These are phyloP conservation scores for Microthyrium microscopicum DNA, from an alignment of 2,329 filamentous ascomycete species.

Conservation along the genomic window DNA sequence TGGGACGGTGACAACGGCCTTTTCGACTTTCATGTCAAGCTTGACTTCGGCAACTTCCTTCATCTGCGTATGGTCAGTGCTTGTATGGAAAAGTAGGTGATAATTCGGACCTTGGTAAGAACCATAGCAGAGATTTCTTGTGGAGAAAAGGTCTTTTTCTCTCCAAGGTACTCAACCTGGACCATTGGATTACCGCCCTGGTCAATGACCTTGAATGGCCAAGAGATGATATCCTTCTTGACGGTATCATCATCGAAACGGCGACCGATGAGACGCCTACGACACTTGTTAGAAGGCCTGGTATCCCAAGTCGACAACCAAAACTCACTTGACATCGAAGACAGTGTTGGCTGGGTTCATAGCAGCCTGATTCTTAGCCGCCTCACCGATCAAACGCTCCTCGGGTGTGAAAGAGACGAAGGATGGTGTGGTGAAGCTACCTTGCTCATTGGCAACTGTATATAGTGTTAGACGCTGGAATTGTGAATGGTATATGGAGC, in stretches of 20 bases:
- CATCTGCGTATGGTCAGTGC: slow-evolving; percentile 45
- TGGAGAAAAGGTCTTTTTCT: slow-evolving; percentile 90
- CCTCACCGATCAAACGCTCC: slow-evolving; percentile 98
- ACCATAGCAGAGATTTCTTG: slow-evolving; percentile 99
- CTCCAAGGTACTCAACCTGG: slow-evolving; percentile 86
- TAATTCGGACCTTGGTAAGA: slow-evolving; percentile 66
- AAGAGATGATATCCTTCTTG: slow-evolving; percentile 97
- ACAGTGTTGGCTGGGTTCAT: slow-evolving; percentile 98
- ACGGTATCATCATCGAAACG: slow-evolving; percentile 89
- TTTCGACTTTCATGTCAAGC: slow-evolving; percentile 96
- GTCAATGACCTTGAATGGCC: slow-evolving; percentile 97
- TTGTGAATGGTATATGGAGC: slow-evolving; percentile 12
- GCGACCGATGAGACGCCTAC: slow-evolving; percentile 93
- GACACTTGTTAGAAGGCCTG: slow-evolving; percentile 8
- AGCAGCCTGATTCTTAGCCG: slow-evolving; percentile 98
- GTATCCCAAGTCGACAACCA: not conserved
- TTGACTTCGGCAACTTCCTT: slow-evolving; percentile 98
- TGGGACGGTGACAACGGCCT: slow-evolving; percentile 96
- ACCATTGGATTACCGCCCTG: slow-evolving; percentile 78
- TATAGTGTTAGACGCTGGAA: slow-evolving; percentile 11
- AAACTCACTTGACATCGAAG: slow-evolving; percentile 91
- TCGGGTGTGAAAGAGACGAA: slow-evolving; percentile 98
- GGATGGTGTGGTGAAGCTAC: slow-evolving; percentile 95
- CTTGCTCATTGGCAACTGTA: slow-evolving; percentile 93
- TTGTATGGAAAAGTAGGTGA: not conserved